These are phyloP conservation scores for Agapanthus africanus DNA, from an alignment of 106 monocot genomes.

Conservation along the genomic window DNA sequence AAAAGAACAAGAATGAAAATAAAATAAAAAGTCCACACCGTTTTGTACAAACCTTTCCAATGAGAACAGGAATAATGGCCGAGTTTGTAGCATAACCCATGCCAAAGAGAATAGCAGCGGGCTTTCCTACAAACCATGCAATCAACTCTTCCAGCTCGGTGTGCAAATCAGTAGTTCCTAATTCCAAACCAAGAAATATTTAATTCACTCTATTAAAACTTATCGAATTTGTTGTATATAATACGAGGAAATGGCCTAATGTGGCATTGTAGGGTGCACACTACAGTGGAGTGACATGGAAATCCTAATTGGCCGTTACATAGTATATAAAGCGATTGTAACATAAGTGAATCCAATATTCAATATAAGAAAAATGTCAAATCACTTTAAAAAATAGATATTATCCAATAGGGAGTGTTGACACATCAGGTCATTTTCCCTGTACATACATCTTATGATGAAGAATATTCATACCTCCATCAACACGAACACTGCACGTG, in stretches of 20 bases:
- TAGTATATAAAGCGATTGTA: too few species aligned
- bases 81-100: slow-evolving; percentile 99
- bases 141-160: slow-evolving; percentile 78
- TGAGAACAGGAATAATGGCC: slow-evolving; percentile 74
- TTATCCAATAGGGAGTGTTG: too few species aligned
- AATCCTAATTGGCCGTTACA: too few species aligned
- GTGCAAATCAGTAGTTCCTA: slow-evolving; percentile 90
- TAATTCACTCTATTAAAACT: not conserved
- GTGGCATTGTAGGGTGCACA: too few species aligned
- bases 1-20: too few species aligned
- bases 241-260: not conserved
- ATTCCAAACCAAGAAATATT: slow-evolving; percentile 7
- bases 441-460: too few species aligned
- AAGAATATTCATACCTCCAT: slow-evolving; percentile 54
- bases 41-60: slow-evolving; percentile 67
- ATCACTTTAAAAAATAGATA: too few species aligned
- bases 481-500: slow-evolving; percentile 84
- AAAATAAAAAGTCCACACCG: not conserved
- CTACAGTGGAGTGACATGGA: too few species aligned
- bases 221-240: not conserved
- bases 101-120: slow-evolving; percentile 78
- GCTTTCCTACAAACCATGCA: slow-evolving; percentile 87
- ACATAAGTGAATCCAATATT: too few species aligned
- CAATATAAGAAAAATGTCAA: too few species aligned
- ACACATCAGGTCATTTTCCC: too few species aligned